Base-by-base conservation (phyloP, 768 basidiomycete genomes). In the Xerocomus spinulosus region DNA sequence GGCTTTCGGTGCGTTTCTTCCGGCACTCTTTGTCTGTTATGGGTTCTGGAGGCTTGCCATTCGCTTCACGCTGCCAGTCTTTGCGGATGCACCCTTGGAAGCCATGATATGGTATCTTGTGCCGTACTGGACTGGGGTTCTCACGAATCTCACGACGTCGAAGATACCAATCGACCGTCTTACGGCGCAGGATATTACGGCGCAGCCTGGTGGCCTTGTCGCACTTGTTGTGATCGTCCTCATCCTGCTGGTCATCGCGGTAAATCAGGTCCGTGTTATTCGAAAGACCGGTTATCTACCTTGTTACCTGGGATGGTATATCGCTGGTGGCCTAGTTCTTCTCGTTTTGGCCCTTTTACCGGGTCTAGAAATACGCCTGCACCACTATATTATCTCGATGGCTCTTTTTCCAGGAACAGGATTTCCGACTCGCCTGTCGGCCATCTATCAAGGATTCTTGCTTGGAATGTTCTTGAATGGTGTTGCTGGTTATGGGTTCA, bases 281-380 rank as follows among this genome's bases (percentile, higher is more conserved):
- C 79, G 90, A 42, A 86, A 87, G 66, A 91, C 87, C 0, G 90
- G 91, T 1, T 90, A 86, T 82, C 68, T 93, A 12, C 81, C 82
- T 5, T 77, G 80, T 59, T 93, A 93, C 61, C 60, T 83, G 26
- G 74, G 73, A 6, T 91, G 90, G 86, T 87, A 87, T 60, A 67
- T 79, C 30, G 59, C 73, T 25, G 87, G 85, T 13, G 88, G 81
- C 1, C 64, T 87, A 14, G 73, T 83, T n/a, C 60, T 76, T 20
- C 59, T 89, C 12, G 79, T 91, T 5, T 62, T 93, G 37, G 77
- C 83, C 3, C 70, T 79, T 42, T 70, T 92, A 15, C 89, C 90
- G 9, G 82, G 79, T 5, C 62, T 92, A 39, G 66, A 79, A 42
- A 70, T 91, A 36, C 77, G 90, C 29, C 54, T 92, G 20, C 92